These are phyloP conservation scores for Xylaria sp. DNA, from an alignment of 2,329 filamentous ascomycete genomes.

Conservation along the genomic window DNA sequence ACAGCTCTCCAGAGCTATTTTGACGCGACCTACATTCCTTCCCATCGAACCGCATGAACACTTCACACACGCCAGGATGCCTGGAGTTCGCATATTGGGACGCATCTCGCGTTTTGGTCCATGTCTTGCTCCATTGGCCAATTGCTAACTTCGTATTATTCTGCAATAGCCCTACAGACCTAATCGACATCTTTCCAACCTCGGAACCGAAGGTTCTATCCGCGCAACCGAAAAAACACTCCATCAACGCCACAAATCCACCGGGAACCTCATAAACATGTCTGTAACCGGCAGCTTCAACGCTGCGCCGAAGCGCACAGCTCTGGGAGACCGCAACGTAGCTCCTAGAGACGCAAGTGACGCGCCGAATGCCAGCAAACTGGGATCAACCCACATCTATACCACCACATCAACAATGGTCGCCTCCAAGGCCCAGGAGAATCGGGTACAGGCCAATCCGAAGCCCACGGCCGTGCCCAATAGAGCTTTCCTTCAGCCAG, in stretches of 20 bases:
- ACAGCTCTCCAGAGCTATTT: constrained; percentile 12
- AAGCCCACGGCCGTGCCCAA: constrained; percentile 43
- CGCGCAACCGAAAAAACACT: constrained; percentile 68
- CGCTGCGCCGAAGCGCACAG: constrained; percentile 77
- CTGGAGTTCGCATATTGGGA: constrained; percentile 3
- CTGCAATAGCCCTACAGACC: constrained; percentile 74
- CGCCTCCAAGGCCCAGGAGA: constrained; percentile 58
- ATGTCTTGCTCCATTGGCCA: background rate
- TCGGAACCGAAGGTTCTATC: constrained; percentile 76
- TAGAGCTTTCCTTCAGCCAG: constrained; percentile 54
- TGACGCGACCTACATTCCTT: constrained; percentile 28
- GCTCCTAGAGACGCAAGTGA: constrained; percentile 56
- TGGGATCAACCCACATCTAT: constrained; percentile 49
- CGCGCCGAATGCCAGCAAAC: constrained; percentile 45
- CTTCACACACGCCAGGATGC: background rate
- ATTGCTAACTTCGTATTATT: constrained; percentile 33
- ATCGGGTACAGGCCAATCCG: constrained; percentile 45
- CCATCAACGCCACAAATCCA: constrained; percentile 87
- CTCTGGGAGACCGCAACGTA: constrained; percentile 86
- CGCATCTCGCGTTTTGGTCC: background rate
- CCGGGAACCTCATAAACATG: constrained; percentile 66
- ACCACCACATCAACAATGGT: constrained; percentile 40
- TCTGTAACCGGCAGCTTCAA: constrained; percentile 68
- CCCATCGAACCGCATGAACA: constrained; percentile 15
- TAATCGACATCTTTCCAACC: constrained; percentile 66